A percentile compares a stretch with the other conserved stretches of the same genome.
phyloP scores from a whole-genome alignment of 768 basidiomycete species.

The Crucibulum laeve region DNA sequence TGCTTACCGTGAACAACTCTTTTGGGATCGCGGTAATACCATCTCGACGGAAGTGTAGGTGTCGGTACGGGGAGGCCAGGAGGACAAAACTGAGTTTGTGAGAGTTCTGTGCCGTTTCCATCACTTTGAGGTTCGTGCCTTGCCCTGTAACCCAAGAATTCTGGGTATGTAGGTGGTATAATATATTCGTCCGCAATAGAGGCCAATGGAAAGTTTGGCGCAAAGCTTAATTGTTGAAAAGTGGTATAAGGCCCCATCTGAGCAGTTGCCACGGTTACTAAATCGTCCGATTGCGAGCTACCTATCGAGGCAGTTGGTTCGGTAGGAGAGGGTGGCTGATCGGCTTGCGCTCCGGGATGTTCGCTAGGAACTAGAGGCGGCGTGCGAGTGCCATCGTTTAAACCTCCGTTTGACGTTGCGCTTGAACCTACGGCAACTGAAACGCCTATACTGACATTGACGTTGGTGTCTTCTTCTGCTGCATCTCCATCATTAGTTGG shows the following conservation, averaged over 20 bases:
- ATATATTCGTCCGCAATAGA: constrained; percentile 88
- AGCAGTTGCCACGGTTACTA: constrained; percentile 60
- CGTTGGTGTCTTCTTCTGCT: constrained; percentile 51
- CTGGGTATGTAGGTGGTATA: constrained; percentile 86
- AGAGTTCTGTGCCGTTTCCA: constrained; percentile 36
- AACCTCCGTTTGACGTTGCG: constrained; percentile 29
- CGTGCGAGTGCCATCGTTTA: constrained; percentile 23
- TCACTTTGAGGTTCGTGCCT: constrained; percentile 50
- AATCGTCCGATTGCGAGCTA: constrained; percentile 56
- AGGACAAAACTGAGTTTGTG: constrained; percentile 69
- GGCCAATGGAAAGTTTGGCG: constrained; percentile 85
- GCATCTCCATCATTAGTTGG: constrained; percentile 34
- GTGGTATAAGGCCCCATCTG: constrained; percentile 85
- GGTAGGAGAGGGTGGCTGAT: constrained; percentile 20
- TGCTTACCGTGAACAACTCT: constrained; percentile 69
- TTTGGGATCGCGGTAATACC: constrained; percentile 86
- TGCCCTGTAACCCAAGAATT: constrained; percentile 67
- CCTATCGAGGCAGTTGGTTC: constrained; percentile 28
- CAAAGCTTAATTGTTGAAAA: constrained; percentile 84
- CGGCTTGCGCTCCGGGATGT: constrained; percentile 33
- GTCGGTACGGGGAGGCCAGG: constrained; percentile 75
- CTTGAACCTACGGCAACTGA: constrained; percentile 42
- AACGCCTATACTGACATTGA: constrained; percentile 61
- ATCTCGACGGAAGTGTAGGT: constrained; percentile 63
- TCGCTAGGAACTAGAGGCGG: constrained; percentile 38